A percentile compares a stretch with the other conserved stretches of the same genome.
Conservation (phyloP, 148 eudicot species). For the Heliosperma pusillum region DNA sequence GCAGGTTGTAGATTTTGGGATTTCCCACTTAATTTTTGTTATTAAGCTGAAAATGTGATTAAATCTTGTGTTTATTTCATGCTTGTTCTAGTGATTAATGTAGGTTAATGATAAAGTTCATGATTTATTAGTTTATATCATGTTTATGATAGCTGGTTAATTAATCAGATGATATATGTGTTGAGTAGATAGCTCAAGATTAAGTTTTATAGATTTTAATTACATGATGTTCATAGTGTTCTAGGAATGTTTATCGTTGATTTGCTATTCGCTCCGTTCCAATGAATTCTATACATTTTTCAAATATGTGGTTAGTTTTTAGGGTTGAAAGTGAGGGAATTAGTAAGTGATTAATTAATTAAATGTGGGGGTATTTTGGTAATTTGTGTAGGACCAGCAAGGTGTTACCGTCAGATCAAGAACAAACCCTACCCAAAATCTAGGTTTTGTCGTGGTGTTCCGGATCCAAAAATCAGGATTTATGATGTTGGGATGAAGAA, state of each 20-base stretch:
- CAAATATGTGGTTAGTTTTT: background rate
- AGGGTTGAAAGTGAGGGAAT: background rate
- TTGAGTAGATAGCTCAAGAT: background rate
- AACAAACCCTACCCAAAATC: constrained; percentile 52
- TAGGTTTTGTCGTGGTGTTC: constrained; percentile 47
- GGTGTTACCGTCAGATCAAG: constrained; percentile 47
- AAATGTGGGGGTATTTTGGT: background rate
- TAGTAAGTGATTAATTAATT: background rate
- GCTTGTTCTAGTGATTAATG: background rate
- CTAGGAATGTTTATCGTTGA: background rate
- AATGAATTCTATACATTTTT: too few relatives aligned
- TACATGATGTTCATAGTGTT: too few relatives aligned
- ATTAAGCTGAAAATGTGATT: background rate
- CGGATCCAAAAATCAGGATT: constrained; percentile 44
- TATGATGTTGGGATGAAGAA: constrained; percentile 44
- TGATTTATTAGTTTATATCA: background rate
- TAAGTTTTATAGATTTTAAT: too few relatives aligned
- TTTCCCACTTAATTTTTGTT: background rate
- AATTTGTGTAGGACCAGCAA: constrained; percentile 34
- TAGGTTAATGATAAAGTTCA: background rate
- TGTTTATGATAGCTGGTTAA: too few relatives aligned
- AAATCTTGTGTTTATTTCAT: background rate
- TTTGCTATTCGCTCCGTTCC: background rate
- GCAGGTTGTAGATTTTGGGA: background rate
- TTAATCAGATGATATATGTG: background rate